A percentile compares a stretch with the other conserved stretches of the same genome.
These are phyloP conservation scores for Stygiomarasmius scandens DNA, from an alignment of 1,284 basidiomycete species.

Conservation along the genomic window DNA sequence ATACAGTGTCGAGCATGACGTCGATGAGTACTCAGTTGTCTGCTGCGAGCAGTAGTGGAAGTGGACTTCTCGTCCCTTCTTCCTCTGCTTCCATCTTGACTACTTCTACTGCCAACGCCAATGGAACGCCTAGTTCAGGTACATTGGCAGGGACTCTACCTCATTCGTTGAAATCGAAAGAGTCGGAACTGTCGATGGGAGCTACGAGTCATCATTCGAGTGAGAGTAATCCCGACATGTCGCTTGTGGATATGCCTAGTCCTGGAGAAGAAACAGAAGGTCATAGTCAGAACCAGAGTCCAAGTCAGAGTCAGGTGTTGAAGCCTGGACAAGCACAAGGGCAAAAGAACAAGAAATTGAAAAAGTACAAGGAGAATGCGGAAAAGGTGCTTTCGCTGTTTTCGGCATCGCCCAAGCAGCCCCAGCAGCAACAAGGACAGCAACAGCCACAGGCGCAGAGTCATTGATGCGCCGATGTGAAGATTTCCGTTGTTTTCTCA, in stretches of 20 bases:
- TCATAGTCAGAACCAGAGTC: slow-evolving; percentile 37
- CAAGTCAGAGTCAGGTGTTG: slow-evolving; percentile 44
- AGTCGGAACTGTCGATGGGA: slow-evolving; percentile 71
- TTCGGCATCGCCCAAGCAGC: slow-evolving; percentile 48
- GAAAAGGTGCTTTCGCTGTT: slow-evolving; percentile 82
- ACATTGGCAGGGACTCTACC: slow-evolving; percentile 31
- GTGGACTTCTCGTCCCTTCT: no score
- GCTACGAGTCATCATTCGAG: slow-evolving; percentile 72
- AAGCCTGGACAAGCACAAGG: no score
- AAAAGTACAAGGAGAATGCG: slow-evolving; percentile 81
- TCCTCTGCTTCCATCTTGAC: no score
- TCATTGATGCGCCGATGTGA: background rate
- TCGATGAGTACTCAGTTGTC: background rate
- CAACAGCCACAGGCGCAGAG: background rate
- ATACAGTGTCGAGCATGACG: background rate
- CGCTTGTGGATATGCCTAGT: slow-evolving; percentile 19
- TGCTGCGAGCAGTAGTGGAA: background rate
- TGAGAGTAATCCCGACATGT: slow-evolving; percentile 59
- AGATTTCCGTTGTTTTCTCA: background rate
- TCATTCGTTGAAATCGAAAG: slow-evolving; percentile 78
- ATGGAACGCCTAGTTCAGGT: background rate
- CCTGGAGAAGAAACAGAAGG: slow-evolving; percentile 33
- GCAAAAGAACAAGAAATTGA: no score
- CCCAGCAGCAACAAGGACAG: slow-evolving; percentile 3
- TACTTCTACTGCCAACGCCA: no score